A percentile compares a stretch with the other conserved stretches of the same genome.
phyloP scores from a whole-genome alignment of 192 early-diverging fungal genomes.

The Phycomyces nitens region DNA sequence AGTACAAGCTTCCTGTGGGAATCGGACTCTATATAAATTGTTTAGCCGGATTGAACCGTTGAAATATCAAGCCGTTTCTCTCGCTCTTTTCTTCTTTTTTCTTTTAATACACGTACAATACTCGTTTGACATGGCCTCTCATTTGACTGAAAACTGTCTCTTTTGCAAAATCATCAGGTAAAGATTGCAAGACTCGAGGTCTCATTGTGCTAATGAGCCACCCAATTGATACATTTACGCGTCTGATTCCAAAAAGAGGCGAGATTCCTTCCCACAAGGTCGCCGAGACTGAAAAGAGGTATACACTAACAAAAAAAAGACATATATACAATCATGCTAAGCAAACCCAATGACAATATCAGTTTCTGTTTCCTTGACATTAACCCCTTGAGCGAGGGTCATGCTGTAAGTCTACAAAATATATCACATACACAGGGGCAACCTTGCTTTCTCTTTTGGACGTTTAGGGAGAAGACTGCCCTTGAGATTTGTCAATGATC shows the following conservation, averaged over 20 bases:
- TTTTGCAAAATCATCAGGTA: constrained; percentile 88
- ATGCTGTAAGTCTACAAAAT: constrained; percentile 47
- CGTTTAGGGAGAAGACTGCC: too few species aligned
- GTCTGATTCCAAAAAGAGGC: constrained; percentile 39
- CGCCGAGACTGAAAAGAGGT: constrained; percentile 75
- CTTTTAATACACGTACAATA: too few species aligned
- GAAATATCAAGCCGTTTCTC: too few species aligned
- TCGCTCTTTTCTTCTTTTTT: constrained; percentile 5
- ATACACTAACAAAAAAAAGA: constrained; percentile 7
- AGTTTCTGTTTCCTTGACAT: constrained; percentile 83
- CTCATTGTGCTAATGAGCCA: too few species aligned
- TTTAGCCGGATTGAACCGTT: background rate
- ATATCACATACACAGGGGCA: background rate
- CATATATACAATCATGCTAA: background rate
- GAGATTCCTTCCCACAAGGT: constrained; percentile 83
- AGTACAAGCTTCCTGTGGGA: too few species aligned
- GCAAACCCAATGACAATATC: constrained; percentile 2
- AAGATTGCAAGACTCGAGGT: background rate
- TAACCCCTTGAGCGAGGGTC: constrained; percentile 69
- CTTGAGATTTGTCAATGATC: background rate
- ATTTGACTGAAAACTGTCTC: constrained; percentile 60
- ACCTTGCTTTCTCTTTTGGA: background rate
- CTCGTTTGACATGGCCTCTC: constrained; percentile 50
- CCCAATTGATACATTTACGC: background rate
- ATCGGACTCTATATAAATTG: background rate